Base-by-base conservation (phyloP, 768 basidiomycete genomes). In the Macrolepiota fuliginosa region DNA sequence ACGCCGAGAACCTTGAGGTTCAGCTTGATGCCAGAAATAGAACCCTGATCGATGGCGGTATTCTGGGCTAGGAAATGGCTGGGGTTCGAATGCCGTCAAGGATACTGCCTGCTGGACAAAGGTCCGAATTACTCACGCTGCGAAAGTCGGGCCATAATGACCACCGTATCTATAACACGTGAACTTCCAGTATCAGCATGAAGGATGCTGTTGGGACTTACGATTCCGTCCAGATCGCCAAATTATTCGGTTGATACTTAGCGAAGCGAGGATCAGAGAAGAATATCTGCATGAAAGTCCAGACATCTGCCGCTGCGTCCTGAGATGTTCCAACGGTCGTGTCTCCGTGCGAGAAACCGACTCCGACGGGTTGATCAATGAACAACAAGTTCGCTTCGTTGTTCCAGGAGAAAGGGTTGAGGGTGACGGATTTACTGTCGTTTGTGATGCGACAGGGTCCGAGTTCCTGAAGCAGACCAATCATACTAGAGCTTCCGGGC, bases 401-500 rank as follows among this genome's bases (percentile, higher is more conserved):
- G 70, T 84, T 85, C 85, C 85, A 87, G 0, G 85, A 83, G 66
- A 72, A 80, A 0, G 83, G 81, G 65, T 88, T 88, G 19, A 76
- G 67, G 1, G 73, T 72, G 27, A 86, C 81, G 29, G 74, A 70
- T 2, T 72, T 75, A 63, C 77, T 81, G 68, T 85, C 83, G 65
- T 83, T 84, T 19, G 74, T 81, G 59, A 87, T 83, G 22, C 82
- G 75, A 71, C 92, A 94, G 1, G 92, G 92, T 2, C 91, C 91
- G 65, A 81, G 74, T 70, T 91, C 91, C 80, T 90, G 89, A 63
- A 91, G 80, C 12, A 91, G 76, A 3, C 89, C 90, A 1, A 88
- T 75, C 74, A 82, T 83, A 42, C 81, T 81, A 2, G 83, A 83
- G 66, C 79, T 79, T 35, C 83, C 84, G 19, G 85, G 85, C 80